Evolutionary conservation across 495 filamentous ascomycete genomes (phyloP).

Genomic region (Penicillium soppii): DNA sequence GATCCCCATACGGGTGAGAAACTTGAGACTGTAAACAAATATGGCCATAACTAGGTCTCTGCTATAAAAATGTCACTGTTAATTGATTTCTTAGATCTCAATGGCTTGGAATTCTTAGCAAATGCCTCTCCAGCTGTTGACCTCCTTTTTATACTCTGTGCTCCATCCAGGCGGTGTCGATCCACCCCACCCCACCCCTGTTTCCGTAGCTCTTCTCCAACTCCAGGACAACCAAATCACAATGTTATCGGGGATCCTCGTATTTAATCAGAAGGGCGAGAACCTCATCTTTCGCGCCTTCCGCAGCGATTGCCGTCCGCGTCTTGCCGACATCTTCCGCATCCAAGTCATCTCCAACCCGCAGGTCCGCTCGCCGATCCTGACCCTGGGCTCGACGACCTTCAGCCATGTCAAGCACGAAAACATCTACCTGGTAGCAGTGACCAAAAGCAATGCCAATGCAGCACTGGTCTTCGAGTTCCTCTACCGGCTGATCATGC

Average conservation of each 20-base stretch:
- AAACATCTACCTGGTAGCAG: constrained; percentile 97
- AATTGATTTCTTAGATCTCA: no score
- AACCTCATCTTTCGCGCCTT: constrained; percentile 99
- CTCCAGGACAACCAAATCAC: constrained; percentile 29
- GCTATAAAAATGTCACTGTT: no score
- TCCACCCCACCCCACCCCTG: constrained; percentile 26
- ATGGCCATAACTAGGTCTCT: no score
- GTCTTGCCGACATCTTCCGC: constrained; percentile 97
- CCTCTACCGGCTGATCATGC: constrained; percentile 82
- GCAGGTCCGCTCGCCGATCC: constrained; percentile 94
- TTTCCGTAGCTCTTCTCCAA: constrained; percentile 20
- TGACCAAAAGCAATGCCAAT: constrained; percentile 99
- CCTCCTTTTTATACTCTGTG: constrained; percentile 12
- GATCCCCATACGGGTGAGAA: no score
- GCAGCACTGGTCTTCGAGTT: constrained; percentile 98
- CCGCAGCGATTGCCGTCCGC: constrained; percentile 93
- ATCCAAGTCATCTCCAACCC: constrained; percentile 99
- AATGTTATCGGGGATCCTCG: constrained; percentile 94
- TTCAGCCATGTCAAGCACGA: constrained; percentile 99
- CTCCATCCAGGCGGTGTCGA: constrained; percentile 34
- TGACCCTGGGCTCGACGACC: constrained; percentile 95
- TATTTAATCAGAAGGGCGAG: constrained; percentile 99
- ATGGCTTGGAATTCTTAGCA: no score
- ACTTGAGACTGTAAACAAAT: no score
- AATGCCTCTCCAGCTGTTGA: no score